phyloP scores from a whole-genome alignment of 116 monocot species.

The Posidonia oceanica region DNA sequence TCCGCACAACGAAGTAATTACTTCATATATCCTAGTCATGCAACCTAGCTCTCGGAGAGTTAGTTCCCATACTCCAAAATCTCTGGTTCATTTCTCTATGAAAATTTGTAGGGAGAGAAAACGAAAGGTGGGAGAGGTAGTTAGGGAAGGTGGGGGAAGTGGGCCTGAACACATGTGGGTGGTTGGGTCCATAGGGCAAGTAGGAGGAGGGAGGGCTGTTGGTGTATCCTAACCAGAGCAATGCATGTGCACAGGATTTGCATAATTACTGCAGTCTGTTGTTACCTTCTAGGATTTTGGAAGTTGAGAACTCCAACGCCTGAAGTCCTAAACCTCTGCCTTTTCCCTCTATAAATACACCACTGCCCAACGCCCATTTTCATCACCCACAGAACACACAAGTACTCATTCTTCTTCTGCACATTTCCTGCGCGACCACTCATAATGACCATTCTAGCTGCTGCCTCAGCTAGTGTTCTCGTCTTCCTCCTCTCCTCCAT shows the following conservation, averaged over 20 bases:
- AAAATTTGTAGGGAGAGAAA: too few species aligned
- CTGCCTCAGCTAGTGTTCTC: neutral
- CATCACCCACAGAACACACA: neutral
- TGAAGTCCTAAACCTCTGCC: neutral
- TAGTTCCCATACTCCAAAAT: too few species aligned
- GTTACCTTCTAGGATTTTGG: neutral
- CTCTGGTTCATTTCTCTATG: too few species aligned
- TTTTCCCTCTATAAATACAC: slow-evolving; percentile 7
- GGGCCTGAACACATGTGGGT: too few species aligned
- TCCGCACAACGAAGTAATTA: too few species aligned
- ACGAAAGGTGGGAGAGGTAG: too few species aligned
- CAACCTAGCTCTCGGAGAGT: too few species aligned
- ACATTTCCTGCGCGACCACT: neutral
- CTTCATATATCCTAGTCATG: too few species aligned
- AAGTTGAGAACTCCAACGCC: neutral
- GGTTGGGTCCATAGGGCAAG: too few species aligned
- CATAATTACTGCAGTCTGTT: neutral
- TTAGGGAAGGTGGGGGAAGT: too few species aligned
- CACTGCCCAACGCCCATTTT: neutral
- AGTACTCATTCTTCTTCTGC: neutral
- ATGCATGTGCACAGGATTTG: neutral
- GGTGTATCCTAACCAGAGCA: neutral
- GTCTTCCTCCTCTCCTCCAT: neutral
- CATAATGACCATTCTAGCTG: neutral
- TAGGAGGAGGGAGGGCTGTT: too few species aligned